Conservation (phyloP, 2,329 filamentous ascomycete species). For the Colletotrichum brevisporum region DNA sequence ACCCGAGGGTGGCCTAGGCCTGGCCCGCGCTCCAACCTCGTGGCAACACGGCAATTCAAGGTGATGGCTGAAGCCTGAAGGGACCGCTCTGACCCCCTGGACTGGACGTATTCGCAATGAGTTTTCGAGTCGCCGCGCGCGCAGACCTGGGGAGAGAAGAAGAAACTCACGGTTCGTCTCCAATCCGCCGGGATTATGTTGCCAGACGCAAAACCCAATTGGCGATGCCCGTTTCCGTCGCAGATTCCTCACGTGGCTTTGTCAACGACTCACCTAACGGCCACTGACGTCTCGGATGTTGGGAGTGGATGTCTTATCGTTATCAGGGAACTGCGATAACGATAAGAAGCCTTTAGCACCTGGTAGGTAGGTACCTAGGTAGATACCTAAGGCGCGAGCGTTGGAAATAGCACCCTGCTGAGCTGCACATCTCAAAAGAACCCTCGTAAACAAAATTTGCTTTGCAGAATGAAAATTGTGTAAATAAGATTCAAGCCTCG, state of each 20-base stretch:
- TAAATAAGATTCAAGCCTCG: too few species aligned
- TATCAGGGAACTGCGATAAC: too few species aligned
- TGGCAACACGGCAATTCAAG: background rate
- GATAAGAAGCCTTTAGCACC: too few species aligned
- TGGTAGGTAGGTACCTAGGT: too few species aligned
- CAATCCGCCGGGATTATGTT: slow-evolving; percentile 16
- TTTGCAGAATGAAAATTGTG: too few species aligned
- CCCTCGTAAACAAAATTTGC: too few species aligned
- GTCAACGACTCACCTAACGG: background rate
- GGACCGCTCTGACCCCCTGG: slow-evolving; percentile 9
- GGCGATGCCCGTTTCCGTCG: background rate
- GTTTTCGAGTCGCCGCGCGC: background rate
- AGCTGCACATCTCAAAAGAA: too few species aligned
- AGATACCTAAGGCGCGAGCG: too few species aligned
- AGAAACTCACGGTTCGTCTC: background rate
- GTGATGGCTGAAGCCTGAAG: too few species aligned
- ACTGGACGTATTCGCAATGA: slow-evolving; percentile 15
- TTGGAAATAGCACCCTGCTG: too few species aligned
- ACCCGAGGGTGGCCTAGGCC: background rate
- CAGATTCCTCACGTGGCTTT: slow-evolving; percentile 13
- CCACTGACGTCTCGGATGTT: background rate
- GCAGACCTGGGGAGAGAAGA: background rate
- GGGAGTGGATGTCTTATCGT: too few species aligned
- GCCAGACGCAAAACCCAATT: slow-evolving; percentile 19
- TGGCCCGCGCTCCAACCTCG: too few species aligned